Conservation (phyloP, 1,284 basidiomycete species). For the Ceratobasidium sp. region DNA sequence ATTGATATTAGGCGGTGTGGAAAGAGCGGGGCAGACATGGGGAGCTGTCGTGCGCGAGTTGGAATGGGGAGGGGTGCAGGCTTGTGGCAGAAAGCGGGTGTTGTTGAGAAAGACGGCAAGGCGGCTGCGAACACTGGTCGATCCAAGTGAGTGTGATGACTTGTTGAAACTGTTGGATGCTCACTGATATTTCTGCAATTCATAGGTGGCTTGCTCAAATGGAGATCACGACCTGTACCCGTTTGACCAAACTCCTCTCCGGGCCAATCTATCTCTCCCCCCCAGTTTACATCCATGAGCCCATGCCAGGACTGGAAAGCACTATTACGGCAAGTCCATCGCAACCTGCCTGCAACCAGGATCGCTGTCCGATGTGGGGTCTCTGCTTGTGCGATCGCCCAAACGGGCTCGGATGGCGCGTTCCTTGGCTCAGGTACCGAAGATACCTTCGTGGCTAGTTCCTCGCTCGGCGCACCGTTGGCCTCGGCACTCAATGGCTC, state of each 20-base stretch:
- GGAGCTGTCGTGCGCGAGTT: constrained; percentile 63
- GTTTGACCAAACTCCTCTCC: constrained; percentile 70
- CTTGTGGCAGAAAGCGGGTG: constrained; percentile 43
- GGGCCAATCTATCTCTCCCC: constrained; percentile 82
- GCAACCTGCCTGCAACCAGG: constrained; percentile 66
- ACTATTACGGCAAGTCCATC: constrained; percentile 73
- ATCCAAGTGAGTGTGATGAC: constrained; percentile 50
- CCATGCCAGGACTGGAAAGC: constrained; percentile 81
- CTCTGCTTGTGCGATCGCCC: constrained; percentile 32
- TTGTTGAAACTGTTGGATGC: background rate
- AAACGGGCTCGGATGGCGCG: constrained; percentile 56
- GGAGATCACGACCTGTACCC: constrained; percentile 80
- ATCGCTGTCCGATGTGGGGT: constrained; percentile 6
- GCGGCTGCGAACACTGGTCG: constrained; percentile 42
- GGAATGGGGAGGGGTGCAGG: constrained; percentile 69
- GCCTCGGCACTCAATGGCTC: constrained; percentile 77
- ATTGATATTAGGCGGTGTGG: constrained; percentile 65
- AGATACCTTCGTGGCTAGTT: constrained; percentile 58
- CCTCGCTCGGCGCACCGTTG: constrained; percentile 80
- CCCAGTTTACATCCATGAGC: constrained; percentile 80
- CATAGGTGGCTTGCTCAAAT: constrained; percentile 77
- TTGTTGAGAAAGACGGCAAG: background rate
- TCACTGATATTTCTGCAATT: constrained; percentile 9
- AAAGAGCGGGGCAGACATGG: constrained; percentile 57
- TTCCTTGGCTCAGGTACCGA: constrained; percentile 60